phyloP scores from a whole-genome alignment of 495 filamentous ascomycete species.

The Neurospora sp. region DNA sequence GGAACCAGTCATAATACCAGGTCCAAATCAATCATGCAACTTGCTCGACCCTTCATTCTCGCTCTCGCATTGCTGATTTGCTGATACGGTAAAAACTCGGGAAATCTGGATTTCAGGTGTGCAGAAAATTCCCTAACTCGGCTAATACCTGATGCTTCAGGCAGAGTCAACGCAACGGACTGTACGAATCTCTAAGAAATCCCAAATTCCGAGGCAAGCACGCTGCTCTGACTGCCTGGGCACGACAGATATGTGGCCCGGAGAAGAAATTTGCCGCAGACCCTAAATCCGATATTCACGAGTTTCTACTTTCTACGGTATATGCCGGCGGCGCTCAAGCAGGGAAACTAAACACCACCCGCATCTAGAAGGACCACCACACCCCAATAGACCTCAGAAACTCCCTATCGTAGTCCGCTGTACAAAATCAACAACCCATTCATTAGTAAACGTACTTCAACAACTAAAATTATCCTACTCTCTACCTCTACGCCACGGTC shows the following conservation, averaged over 20 bases:
- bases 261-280: no score
- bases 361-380: neutral
- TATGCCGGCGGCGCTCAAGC: no score
- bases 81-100: neutral
- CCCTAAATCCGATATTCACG: no score
- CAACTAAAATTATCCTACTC: neutral
- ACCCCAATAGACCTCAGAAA: neutral
- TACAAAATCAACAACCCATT: neutral
- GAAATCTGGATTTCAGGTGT: rapidly evolving
- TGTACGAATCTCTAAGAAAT: no score
- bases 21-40: neutral
- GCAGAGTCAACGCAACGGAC: no score
- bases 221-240: no score
- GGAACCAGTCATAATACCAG: neutral
- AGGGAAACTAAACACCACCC: no score
- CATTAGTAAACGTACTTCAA: neutral
- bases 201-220: no score
- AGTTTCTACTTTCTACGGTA: no score
- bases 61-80: neutral
- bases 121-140: no score
- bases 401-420: neutral
- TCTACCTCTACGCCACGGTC: neutral
- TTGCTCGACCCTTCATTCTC: neutral
- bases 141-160: no score
- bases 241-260: no score